phyloP scores from a whole-genome alignment of 2,329 filamentous ascomycete genomes.

The Helminthosporium solani region DNA sequence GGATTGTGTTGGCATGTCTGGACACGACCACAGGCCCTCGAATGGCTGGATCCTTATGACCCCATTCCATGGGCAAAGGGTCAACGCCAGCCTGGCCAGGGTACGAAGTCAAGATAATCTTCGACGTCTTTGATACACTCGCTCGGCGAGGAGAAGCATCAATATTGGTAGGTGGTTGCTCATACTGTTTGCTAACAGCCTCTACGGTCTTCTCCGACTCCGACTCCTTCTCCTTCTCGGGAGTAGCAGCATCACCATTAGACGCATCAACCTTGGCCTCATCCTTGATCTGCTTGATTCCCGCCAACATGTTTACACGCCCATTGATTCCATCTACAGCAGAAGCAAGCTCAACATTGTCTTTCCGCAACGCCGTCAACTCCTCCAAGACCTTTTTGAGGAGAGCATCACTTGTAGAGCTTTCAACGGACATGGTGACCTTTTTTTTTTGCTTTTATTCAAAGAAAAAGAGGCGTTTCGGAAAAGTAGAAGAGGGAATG shows the following conservation, averaged over 20 bases:
- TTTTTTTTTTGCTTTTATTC: neutral
- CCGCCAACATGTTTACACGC: conserved; percentile 61
- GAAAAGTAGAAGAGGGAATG: conserved; percentile 7
- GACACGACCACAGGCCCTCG: conserved; percentile 90
- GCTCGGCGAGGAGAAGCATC: conserved; percentile 40
- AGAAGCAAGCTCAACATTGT: conserved; percentile 57
- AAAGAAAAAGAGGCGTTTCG: neutral
- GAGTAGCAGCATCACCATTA: conserved; percentile 7
- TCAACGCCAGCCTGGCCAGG: conserved; percentile 93
- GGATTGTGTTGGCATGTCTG: conserved; percentile 70
- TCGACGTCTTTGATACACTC: conserved; percentile 54
- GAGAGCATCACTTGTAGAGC: conserved; percentile 37
- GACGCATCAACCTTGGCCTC: conserved; percentile 40
- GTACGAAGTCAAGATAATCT: conserved; percentile 78
- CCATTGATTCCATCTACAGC: conserved; percentile 62
- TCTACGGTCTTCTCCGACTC: conserved; percentile 38
- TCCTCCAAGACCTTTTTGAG: conserved; percentile 58
- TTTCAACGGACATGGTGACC: conserved; percentile 33
- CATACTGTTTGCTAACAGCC: conserved; percentile 45
- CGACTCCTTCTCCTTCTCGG: conserved; percentile 35
- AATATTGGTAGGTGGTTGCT: conserved; percentile 33
- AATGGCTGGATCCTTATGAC: conserved; percentile 68
- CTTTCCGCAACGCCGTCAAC: conserved; percentile 57
- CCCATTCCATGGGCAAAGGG: conserved; percentile 87
- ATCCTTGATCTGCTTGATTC: conserved; percentile 59